phyloP scores from a whole-genome alignment of 371 early-diverging fungal genomes.

The Mortierella sp. region DNA sequence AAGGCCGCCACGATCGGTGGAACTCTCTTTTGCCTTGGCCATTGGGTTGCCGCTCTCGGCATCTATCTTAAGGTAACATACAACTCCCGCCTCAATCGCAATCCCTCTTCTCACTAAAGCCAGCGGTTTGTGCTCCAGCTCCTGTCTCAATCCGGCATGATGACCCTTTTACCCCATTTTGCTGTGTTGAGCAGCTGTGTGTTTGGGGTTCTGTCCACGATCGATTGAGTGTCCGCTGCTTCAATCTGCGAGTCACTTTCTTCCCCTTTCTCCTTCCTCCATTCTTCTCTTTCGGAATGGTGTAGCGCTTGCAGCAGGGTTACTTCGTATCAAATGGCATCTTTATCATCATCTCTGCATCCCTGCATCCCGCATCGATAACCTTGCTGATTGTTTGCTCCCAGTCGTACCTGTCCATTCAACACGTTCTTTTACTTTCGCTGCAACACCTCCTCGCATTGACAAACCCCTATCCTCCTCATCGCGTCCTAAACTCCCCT shows the following conservation, averaged over 20 bases:
- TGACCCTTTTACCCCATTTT: background rate
- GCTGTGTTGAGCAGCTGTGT: background rate
- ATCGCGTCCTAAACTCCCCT: background rate
- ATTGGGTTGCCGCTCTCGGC: constrained; percentile 72
- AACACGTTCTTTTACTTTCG: background rate
- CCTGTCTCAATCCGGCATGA: background rate
- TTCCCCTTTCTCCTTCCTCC: background rate
- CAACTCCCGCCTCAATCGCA: background rate
- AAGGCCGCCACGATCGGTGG: constrained; percentile 68
- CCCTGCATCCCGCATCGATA: background rate
- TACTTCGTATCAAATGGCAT: background rate
- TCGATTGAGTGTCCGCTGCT: background rate
- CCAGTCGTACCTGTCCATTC: background rate
- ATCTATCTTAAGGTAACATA: constrained; percentile 61
- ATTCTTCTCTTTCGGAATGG: background rate
- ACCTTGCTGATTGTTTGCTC: background rate
- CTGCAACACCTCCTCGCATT: background rate
- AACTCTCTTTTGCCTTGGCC: constrained; percentile 70
- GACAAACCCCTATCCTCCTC: background rate
- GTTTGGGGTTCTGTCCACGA: background rate
- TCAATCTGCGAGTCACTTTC: background rate
- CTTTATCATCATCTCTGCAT: background rate
- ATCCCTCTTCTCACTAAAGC: background rate
- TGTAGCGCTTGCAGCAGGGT: background rate
- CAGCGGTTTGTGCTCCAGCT: background rate